Percentiles rank a stretch among this genome's conserved stretches.
Evolutionary conservation across 2,329 filamentous ascomycete species (phyloP).

Genomic region (Penicillium fuscoglaucum): DNA sequence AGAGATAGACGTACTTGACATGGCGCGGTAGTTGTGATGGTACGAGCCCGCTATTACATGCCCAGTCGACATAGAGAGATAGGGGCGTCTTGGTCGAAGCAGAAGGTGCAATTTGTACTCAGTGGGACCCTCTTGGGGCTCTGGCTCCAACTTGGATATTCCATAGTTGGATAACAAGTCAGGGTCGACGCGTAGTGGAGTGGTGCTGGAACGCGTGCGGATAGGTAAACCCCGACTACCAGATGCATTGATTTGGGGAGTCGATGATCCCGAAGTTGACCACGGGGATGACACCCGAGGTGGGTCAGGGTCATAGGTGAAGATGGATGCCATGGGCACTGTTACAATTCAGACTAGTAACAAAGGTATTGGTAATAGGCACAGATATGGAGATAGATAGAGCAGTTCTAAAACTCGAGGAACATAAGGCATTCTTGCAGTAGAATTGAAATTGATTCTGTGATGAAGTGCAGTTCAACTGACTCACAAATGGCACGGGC

Average conservation of each 20-base stretch:
- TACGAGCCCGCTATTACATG: constrained; percentile 54
- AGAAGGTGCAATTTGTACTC: constrained; percentile 96
- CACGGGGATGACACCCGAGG: constrained; percentile 89
- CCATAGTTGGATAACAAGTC: constrained; percentile 56
- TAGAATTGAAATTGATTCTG: constrained; percentile 1
- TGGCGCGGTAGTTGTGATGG: constrained; percentile 40
- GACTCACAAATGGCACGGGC: constrained; percentile 23
- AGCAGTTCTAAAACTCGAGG: constrained; percentile 5
- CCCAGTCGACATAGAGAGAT: constrained; percentile 69
- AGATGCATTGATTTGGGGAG: constrained; percentile 36
- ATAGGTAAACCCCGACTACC: constrained; percentile 27
- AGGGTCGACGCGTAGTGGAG: constrained; percentile 42
- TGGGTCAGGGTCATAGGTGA: constrained; percentile 88
- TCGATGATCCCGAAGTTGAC: constrained; percentile 59
- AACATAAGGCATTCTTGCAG: constrained; percentile 20
- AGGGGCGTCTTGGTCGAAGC: constrained; percentile 73
- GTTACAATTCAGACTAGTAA: constrained; percentile 15
- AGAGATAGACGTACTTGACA: constrained; percentile 22
- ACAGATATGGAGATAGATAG: constrained; percentile 5
- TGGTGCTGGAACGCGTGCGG: constrained; percentile 35
- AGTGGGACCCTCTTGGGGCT: constrained; percentile 90
- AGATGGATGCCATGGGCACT: constrained; percentile 81
- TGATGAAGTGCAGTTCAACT: constrained; percentile 9
- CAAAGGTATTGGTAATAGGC: constrained; percentile 15
- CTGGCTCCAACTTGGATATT: constrained; percentile 76